phyloP scores from a whole-genome alignment of 768 basidiomycete genomes.

The Russula sp. region DNA sequence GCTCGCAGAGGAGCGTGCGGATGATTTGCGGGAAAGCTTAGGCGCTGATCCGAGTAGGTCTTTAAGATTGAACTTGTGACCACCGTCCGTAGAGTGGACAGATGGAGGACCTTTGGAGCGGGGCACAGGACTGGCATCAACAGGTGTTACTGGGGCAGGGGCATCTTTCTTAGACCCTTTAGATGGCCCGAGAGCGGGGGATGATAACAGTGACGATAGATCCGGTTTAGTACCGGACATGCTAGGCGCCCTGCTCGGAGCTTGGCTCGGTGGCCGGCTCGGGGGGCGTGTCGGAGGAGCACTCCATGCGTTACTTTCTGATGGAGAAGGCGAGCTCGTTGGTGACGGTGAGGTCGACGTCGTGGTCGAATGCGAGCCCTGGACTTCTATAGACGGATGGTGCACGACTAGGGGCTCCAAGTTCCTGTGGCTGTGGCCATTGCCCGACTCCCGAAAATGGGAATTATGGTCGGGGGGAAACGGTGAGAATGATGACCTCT shows the following conservation, averaged over 20 bases:
- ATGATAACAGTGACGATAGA: slow-evolving; percentile 10
- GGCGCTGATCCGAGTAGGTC: slow-evolving; percentile 67
- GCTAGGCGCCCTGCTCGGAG: slow-evolving; percentile 35
- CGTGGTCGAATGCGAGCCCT: slow-evolving; percentile 32
- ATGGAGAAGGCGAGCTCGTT: slow-evolving; percentile 43
- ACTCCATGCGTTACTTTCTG: slow-evolving; percentile 55
- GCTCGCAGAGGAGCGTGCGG: slow-evolving; percentile 60
- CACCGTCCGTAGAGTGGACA: slow-evolving; percentile 48
- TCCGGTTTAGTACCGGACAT: slow-evolving; percentile 25
- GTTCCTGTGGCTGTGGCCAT: slow-evolving; percentile 37
- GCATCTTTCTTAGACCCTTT: slow-evolving; percentile 14
- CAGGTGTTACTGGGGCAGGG: slow-evolving; percentile 6
- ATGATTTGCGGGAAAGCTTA: slow-evolving; percentile 65
- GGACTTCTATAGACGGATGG: slow-evolving; percentile 22
- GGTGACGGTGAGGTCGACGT: slow-evolving; percentile 33
- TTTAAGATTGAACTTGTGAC: slow-evolving; percentile 79
- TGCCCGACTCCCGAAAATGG: slow-evolving; percentile 45
- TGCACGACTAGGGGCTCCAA: slow-evolving; percentile 33
- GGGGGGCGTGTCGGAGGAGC: slow-evolving; percentile 55
- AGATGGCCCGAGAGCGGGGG: background rate
- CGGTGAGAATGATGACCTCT: slow-evolving; percentile 36
- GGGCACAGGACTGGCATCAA: slow-evolving; percentile 3
- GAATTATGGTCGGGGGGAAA: slow-evolving; percentile 44
- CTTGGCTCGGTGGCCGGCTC: slow-evolving; percentile 45
- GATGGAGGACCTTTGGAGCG: slow-evolving; percentile 32